Percentiles rank a stretch among this genome's conserved stretches.
Evolutionary conservation across 78 protist species (phyloP).

Genomic region (Anaeramoeba flamelloides): DNA sequence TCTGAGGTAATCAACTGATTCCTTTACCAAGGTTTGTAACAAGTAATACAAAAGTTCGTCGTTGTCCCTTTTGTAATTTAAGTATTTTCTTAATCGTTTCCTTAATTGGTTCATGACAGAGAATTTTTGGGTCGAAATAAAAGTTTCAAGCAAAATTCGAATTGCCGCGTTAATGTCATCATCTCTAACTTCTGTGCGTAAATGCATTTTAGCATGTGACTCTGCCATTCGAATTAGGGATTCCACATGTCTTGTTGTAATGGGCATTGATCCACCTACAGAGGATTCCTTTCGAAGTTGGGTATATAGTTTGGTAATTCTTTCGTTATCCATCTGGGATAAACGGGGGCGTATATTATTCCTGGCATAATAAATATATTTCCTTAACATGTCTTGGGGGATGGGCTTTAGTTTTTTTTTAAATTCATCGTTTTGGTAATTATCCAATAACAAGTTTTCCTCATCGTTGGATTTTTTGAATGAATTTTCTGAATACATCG

Average conservation of each 20-base stretch:
- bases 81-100: no score
- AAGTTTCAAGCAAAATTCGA: conserved; percentile 58
- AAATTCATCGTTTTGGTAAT: no score
- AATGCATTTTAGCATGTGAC: conserved; percentile 88
- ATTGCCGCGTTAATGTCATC: conserved; percentile 84
- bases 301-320: conserved; percentile 52
- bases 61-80: no score
- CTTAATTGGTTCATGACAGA: no score
- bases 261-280: conserved; percentile 59
- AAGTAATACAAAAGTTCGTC: no score
- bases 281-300: conserved; percentile 70
- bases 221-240: conserved; percentile 78
- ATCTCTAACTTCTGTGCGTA: conserved; percentile 58
- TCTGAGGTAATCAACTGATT: no score
- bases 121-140: conserved; percentile 60
- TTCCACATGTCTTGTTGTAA: conserved; percentile 86
- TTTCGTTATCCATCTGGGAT: no score
- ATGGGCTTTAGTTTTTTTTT: conserved; percentile 12
- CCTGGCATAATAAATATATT: conserved; percentile 64
- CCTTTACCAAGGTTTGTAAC: no score
- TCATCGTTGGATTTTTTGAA: no score
- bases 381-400: conserved; percentile 65
- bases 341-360: conserved; percentile 27
- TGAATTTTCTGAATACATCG: no score
- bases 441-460: no score